Evolutionary conservation across 177 flowering plant species (phyloP).

Genomic region (Tripterygium wilfordii): DNA sequence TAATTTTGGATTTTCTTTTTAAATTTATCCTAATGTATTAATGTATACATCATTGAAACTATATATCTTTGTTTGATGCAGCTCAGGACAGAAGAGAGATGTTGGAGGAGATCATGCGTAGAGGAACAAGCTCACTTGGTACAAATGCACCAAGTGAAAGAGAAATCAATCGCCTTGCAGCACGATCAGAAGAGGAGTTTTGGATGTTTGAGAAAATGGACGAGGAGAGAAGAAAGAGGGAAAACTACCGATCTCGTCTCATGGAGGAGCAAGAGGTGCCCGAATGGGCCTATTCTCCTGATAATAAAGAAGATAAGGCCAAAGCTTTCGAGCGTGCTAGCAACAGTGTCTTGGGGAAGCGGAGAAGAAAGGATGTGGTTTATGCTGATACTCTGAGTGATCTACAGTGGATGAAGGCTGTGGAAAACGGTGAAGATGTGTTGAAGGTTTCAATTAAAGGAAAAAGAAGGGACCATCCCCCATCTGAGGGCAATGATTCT

Average conservation of each 20-base stretch:
- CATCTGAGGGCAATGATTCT: constrained; percentile 22
- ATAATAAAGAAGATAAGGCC: constrained; percentile 26
- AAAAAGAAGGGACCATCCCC: constrained; percentile 25
- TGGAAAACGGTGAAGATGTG: constrained; percentile 68
- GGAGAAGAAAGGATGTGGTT: constrained; percentile 70
- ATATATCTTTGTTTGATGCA: constrained; percentile 28
- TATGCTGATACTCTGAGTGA: constrained; percentile 87
- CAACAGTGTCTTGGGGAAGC: constrained; percentile 52
- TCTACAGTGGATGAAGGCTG: constrained; percentile 79
- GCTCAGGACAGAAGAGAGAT: constrained; percentile 89
- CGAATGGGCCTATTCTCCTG: constrained; percentile 77
- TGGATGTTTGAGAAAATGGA: constrained; percentile 98
- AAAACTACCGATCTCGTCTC: constrained; percentile 78
- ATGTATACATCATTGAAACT: too few species aligned
- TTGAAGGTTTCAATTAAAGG: constrained; percentile 29
- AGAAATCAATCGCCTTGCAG: constrained; percentile 94
- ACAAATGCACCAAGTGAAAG: constrained; percentile 96
- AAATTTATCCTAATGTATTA: too few species aligned
- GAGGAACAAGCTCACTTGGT: constrained; percentile 87
- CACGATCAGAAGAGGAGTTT: constrained; percentile 86
- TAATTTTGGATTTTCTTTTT: too few species aligned
- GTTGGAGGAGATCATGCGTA: constrained; percentile 91
- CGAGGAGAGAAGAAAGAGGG: constrained; percentile 78
- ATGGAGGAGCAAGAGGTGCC: constrained; percentile 99
- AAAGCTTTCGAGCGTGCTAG: constrained; percentile 31